These are phyloP conservation scores for Phytopythium aichiense DNA, from an alignment of 352 stramenopile species.

Conservation along the genomic window DNA sequence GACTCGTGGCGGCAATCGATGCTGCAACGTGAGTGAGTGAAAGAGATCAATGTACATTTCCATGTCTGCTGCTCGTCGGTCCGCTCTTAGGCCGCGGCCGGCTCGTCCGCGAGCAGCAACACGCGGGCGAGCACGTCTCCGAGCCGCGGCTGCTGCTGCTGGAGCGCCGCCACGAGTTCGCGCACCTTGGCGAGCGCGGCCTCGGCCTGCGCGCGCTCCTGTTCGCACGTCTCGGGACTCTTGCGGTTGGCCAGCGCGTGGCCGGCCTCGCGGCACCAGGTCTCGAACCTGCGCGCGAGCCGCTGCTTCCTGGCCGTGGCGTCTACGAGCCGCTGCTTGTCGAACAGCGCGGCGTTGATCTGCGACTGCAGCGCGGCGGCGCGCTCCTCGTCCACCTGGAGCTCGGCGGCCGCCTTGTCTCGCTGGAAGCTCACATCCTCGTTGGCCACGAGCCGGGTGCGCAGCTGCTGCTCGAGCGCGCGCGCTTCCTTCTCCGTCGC, in stretches of 20 bases:
- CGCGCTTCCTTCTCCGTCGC: slow-evolving; percentile 62
- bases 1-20: slow-evolving; percentile 26
- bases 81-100: slow-evolving; percentile 4
- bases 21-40: slow-evolving; percentile 3
- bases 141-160: slow-evolving; percentile 73
- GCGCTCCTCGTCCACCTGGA: slow-evolving; percentile 79
- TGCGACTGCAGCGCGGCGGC: slow-evolving; percentile 56
- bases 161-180: slow-evolving; percentile 50
- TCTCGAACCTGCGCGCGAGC: slow-evolving; percentile 67
- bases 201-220: slow-evolving; percentile 32
- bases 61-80: background rate
- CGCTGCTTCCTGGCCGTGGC: slow-evolving; percentile 63
- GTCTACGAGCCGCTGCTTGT: slow-evolving; percentile 88
- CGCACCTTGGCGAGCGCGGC: slow-evolving; percentile 47
- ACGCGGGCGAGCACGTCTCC: slow-evolving; percentile 82
- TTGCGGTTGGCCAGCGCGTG: slow-evolving; percentile 19
- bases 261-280: slow-evolving; percentile 35
- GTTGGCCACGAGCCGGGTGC: slow-evolving; percentile 44
- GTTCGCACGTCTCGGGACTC: slow-evolving; percentile 2
- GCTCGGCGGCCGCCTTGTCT: slow-evolving; percentile 66
- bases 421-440: slow-evolving; percentile 76
- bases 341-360: slow-evolving; percentile 89
- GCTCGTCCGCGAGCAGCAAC: slow-evolving; percentile 72
- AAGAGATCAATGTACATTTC: background rate
- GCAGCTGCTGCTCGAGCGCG: slow-evolving; percentile 65